Percentiles rank a stretch among this genome's conserved stretches.
Conservation (phyloP, 2,329 filamentous ascomycete species). For the Aureobasidium sp. region DNA sequence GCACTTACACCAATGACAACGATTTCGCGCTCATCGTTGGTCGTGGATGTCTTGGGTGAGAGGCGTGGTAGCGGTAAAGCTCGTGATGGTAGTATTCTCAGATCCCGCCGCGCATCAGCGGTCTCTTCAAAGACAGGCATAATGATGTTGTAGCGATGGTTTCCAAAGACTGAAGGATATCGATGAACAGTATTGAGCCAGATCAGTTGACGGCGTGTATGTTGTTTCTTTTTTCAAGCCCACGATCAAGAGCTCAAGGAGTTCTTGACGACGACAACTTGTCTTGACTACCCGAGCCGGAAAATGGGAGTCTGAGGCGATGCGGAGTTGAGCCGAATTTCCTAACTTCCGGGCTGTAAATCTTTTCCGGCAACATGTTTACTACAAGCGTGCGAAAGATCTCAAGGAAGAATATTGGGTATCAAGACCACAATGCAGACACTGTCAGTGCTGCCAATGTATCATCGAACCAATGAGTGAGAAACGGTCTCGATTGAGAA, state of each 20-base stretch:
- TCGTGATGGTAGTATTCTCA: constrained; percentile 12
- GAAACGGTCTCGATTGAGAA: background rate
- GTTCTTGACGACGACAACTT: background rate
- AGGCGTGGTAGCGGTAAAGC: constrained; percentile 8
- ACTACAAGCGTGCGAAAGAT: no score
- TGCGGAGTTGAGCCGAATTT: background rate
- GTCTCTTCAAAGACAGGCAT: constrained; percentile 14
- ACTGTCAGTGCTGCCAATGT: no score
- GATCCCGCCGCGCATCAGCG: background rate
- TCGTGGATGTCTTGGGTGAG: background rate
- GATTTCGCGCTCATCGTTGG: constrained; percentile 3
- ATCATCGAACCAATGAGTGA: background rate
- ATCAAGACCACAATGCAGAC: no score
- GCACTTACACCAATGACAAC: constrained; percentile 9
- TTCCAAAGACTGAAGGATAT: background rate
- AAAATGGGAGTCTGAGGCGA: background rate
- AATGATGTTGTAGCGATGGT: background rate
- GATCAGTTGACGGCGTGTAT: background rate
- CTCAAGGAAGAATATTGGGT: no score
- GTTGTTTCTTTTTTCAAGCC: background rate
- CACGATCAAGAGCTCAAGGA: background rate
- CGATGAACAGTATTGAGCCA: background rate
- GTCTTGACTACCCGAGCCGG: background rate
- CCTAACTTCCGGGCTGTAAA: background rate
- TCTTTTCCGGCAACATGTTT: no score